Percentiles rank a stretch among this genome's conserved stretches.
phyloP scores from a whole-genome alignment of 176 grass and related monocot species.

The Oryza nivara region DNA sequence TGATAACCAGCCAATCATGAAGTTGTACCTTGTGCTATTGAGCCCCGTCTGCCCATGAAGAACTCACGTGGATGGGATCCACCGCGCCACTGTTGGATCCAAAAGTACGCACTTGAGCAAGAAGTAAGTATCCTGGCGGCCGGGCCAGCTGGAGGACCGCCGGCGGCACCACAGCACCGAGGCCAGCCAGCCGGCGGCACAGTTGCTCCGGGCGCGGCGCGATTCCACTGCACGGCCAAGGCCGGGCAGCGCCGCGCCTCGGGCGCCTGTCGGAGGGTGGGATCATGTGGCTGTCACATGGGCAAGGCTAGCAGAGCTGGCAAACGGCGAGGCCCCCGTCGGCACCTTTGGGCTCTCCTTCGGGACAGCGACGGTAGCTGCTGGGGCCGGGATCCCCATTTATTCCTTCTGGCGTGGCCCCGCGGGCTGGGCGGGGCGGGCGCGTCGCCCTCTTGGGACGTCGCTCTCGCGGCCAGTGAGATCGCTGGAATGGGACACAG shows the following conservation, averaged over 20 bases:
- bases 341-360: not conserved
- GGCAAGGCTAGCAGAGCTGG: not conserved
- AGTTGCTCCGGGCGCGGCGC: not conserved
- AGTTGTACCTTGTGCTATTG: conserved; percentile 49
- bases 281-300: conserved; percentile 37
- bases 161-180: not conserved
- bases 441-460: conserved; percentile 1
- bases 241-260: not conserved
- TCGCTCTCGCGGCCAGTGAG: conserved; percentile 46
- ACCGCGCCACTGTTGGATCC: conserved; percentile 46
- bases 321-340: not conserved
- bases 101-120: conserved; percentile 29
- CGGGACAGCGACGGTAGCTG: conserved; percentile 1
- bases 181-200: not conserved
- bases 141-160: not conserved
- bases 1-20: conserved; percentile 56
- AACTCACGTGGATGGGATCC: conserved; percentile 56
- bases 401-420: not conserved
- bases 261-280: not conserved
- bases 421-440: not conserved
- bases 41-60: conserved; percentile 49
- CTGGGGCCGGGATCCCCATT: conserved; percentile 27
- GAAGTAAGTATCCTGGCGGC: not conserved
- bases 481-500: conserved; percentile 11
- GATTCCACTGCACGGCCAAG: not conserved